Evolutionary conservation across 75 land plant species (phyloP), one percentile per base, ranked within the genome.

Genomic region (Azolla pinnata): DNA sequence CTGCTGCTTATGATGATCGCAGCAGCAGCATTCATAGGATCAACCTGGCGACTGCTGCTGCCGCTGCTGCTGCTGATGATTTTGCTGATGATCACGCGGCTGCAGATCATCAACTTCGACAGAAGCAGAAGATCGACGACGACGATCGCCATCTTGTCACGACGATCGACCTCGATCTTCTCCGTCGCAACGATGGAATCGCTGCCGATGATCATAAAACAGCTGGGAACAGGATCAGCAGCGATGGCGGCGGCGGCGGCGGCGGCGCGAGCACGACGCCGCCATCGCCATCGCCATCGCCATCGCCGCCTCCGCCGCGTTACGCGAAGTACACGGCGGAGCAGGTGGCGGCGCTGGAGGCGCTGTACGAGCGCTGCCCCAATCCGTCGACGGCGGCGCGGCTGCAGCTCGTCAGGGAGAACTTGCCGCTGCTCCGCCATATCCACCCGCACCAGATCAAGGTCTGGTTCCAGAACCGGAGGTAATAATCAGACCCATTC

Each of bases 381-480:
- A 90, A 90, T 59, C 97, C 97, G 2, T 87, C 83, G 71, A 83
- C 97, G 17, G 28, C 81, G 26, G 70, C 85, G 45, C 67, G 97
- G 63, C 97, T 87, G 56, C 92, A 90, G 74, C 88, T 90, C 45
- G 67, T 90, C 24, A 68, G 87, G 53, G 97, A 90, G 51, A 80
- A 79, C 62, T 46, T 4, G n/a, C 88, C 97, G 16, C 71, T 90
- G 38, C 87, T 90, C 24, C 63, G 85, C 10, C 81, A 90, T 55
- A 90, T 90, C 47, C 92, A 90, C 62, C 88, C 97, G 33, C 81
- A 86, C 62, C 97, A 90, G 73, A 87, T 90, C 93, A 90, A 90
- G 75, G 97, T 90, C 56, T 90, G 97, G 97, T 90, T 90, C 63
- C 97, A 90, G 46, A 90, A 87, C 52, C 67, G 97, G 31, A 87